A percentile compares a stretch with the other conserved stretches of the same genome.
Evolutionary conservation across 2,329 filamentous ascomycete species (phyloP).

Genomic region (Neoscytalidium dimidiatum): DNA sequence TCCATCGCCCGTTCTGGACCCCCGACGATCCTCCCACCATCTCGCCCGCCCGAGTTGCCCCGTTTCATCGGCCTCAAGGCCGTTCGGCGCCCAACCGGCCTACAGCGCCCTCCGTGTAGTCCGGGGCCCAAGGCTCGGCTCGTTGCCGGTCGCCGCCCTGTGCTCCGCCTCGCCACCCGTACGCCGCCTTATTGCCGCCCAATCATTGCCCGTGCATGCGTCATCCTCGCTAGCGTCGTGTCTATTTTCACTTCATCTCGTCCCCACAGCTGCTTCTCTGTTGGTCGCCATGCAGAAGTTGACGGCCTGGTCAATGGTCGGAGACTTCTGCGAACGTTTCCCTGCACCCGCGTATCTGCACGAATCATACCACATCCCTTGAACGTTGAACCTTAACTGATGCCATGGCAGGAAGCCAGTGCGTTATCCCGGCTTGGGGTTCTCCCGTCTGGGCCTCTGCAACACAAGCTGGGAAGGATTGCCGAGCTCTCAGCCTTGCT

Average conservation of each 20-base stretch:
- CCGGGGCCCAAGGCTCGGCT: background rate
- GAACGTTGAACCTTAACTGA: no score
- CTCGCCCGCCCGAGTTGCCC: background rate
- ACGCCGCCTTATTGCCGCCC: conserved; percentile 5
- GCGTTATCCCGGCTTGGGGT: no score
- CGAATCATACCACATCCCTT: no score
- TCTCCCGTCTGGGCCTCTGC: no score
- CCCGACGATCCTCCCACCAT: background rate
- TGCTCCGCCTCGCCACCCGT: background rate
- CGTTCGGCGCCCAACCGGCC: background rate
- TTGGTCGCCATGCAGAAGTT: background rate
- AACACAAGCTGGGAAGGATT: no score
- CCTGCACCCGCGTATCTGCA: background rate
- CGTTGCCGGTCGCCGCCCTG: background rate
- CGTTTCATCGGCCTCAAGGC: background rate
- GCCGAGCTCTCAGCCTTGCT: no score
- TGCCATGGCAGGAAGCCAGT: no score
- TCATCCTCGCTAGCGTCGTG: background rate
- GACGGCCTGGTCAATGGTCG: background rate
- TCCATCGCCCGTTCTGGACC: conserved; percentile 5
- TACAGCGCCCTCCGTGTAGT: background rate
- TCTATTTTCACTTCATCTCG: conserved; percentile 7
- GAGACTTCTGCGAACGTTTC: background rate
- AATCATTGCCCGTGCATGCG: background rate
- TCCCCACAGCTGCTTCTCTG: background rate